These are phyloP conservation scores for Plasmodium cynomolgi DNA, from an alignment of 169 alveolate genomes.

Conservation along the genomic window DNA sequence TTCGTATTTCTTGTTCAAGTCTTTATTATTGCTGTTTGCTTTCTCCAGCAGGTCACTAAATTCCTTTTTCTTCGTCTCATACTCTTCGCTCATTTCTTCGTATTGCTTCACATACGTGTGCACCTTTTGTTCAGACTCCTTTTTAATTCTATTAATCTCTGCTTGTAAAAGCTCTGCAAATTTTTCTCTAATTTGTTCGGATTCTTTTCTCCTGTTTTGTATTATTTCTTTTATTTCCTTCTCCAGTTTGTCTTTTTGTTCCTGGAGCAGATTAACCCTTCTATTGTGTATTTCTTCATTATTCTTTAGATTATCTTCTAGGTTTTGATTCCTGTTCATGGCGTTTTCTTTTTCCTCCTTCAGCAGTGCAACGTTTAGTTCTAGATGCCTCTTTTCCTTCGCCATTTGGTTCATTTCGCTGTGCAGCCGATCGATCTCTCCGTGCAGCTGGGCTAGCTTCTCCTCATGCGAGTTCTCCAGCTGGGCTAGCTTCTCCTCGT, in stretches of 20 bases:
- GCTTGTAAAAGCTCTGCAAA: conserved; percentile 58
- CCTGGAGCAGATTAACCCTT: conserved; percentile 23
- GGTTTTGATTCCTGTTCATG: conserved; percentile 1
- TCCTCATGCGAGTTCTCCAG: neutral
- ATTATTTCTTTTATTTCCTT: conserved; percentile 20
- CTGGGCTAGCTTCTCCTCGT: neutral
- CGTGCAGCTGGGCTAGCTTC: neutral
- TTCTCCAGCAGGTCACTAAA: conserved; percentile 48
- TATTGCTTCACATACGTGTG: conserved; percentile 32
- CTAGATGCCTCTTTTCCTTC: conserved; percentile 29
- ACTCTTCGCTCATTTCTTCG: conserved; percentile 56
- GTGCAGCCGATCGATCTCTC: neutral
- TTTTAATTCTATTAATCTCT: conserved; percentile 60
- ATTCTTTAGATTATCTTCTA: conserved; percentile 65
- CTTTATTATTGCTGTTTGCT: conserved; percentile 44
- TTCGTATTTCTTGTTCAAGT: conserved; percentile 47
- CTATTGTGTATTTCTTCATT: conserved; percentile 37
- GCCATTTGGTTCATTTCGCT: conserved; percentile 12
- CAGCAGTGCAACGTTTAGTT: conserved; percentile 26
- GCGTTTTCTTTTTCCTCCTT: conserved; percentile 60
- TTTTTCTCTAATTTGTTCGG: conserved; percentile 66
- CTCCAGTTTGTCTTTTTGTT: conserved; percentile 35
- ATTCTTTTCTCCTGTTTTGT: conserved; percentile 25
- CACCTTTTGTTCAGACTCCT: conserved; percentile 49
- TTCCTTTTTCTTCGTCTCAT: conserved; percentile 42